Base-by-base conservation (phyloP, 164 flowering plant species). In the Piper betle region DNA sequence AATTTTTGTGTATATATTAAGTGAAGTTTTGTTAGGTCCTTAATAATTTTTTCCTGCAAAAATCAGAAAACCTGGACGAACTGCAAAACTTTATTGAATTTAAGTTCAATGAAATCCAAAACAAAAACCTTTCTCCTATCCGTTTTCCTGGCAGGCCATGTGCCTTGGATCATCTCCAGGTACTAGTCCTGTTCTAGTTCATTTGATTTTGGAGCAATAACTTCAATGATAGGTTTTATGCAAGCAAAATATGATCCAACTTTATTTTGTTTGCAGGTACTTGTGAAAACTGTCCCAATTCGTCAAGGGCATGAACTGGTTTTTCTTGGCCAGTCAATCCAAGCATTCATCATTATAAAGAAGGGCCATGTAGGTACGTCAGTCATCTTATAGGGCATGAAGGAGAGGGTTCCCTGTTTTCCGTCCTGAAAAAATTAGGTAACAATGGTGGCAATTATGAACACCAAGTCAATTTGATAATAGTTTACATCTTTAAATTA, bases 351-450 rank as follows among this genome's bases (percentile, higher is more conserved):
- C 71, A 84, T 64, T 87, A 89, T 78, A 82, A 83, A 75, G 92
- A 93, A 81, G 94, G 87, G 52, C 87, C 97, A 20, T 71, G 84
- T 83, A 79, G 85, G 75, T 93, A 93, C 76, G 83, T 90, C 68
- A 77, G 91, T 59, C 97, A 93, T 74, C 89, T 90, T 66, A 87
- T 93, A 73, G 99, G 97, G 63, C 99, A 93, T 84, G 99, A 93
- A 88, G 97, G 88, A 75, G 95, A 90, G 69, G 99, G 99, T 57
- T 90, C 97, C 66, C 72, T 93, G 64, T 93, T 84, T 75, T 82
- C 71, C 65, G 50, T 82, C 77, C 78, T 93, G 82, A 90, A 90
- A 80, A 78, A 69, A 37, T 79, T 87, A 77, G 98, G 97, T 88
- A 70, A 68, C 93, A 76, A 71, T 55, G 0, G 46, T 42, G 46